Base-by-base conservation (phyloP, 345 rosid genomes). In the Euclidium syriacum region DNA sequence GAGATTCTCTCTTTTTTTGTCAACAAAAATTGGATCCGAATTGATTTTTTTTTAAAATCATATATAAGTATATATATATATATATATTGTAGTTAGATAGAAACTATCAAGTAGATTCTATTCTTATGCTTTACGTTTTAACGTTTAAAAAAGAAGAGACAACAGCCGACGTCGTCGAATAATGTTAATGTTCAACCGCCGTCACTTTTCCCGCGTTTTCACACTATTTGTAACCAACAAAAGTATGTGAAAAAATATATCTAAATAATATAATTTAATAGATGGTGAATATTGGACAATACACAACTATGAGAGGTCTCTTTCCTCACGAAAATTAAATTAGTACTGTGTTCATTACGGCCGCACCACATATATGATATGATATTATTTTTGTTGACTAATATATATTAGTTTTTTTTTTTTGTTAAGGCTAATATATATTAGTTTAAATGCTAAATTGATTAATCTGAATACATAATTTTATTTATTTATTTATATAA, bases 141-240 rank as follows among this genome's bases (percentile, higher is more conserved):
- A 47, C 34, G 62, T 32, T 14, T 57, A 58, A 46, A 22, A 53
- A 2, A 19, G 24, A 6, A 33, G 4, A 10, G 30, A 36, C 43
- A 34, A 35, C 18, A 42, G 30, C 67, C 67, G 40, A 43, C 61
- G 39, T 52, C 61, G 39, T 52, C 73, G 62, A 69, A 60, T 52
- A 69, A 32, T 42, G 62, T 15, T 25, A 11, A 6, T 40, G 55
- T 71, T 47, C 26, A 71, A 10, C 54, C 16, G 75, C 70, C 70
- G 74, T 48, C 70, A 64, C 26, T 55, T 47, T 46, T 24, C 69
- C 64, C 75, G 52, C 65, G 65, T 55, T 71, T 70, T 63, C 75
- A 64, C 75, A 63, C 42, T 71, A 32, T 56, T 24, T 64, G 10
- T 17, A 19, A 55, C 52, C 34, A 70, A 55, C 52, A 55, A 54